Evolutionary conservation across 1,139 yeast species (phyloP).

Genomic region (Suhomyces ambrosiae): DNA sequence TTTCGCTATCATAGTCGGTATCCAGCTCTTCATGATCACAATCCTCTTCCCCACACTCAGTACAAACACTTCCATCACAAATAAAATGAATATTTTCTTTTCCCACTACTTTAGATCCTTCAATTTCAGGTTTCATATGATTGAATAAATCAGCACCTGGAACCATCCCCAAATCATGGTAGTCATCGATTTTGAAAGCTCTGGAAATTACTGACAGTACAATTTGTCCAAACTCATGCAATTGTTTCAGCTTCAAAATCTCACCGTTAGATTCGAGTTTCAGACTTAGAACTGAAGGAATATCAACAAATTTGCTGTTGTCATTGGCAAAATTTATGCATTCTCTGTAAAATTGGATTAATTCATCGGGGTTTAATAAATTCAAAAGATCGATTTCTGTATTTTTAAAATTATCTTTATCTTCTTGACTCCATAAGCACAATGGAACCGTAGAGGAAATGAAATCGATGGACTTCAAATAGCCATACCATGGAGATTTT

Average conservation of each 20-base stretch:
- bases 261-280: constrained; percentile 6
- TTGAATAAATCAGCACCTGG: constrained; percentile 93
- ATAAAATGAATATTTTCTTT: constrained; percentile 75
- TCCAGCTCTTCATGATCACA: constrained; percentile 51
- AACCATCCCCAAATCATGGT: constrained; percentile 72
- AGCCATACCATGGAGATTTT: constrained; percentile 75
- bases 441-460: constrained; percentile 51
- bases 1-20: constrained; percentile 25
- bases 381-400: constrained; percentile 70
- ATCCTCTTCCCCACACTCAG: constrained; percentile 65
- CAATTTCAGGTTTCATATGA: constrained; percentile 50
- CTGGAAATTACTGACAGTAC: constrained; percentile 70
- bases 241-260: constrained; percentile 20
- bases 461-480: constrained; percentile 57
- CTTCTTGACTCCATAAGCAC: constrained; percentile 61
- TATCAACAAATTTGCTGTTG: constrained; percentile 27
- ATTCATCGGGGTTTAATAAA: constrained; percentile 60
- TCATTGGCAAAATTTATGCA: constrained; percentile 52
- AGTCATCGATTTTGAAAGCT: constrained; percentile 78
- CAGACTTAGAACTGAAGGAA: constrained; percentile 41
- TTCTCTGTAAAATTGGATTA: constrained; percentile 54
- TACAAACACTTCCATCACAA: constrained; percentile 71
- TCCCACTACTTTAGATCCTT: constrained; percentile 23
- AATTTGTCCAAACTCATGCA: constrained; percentile 50
- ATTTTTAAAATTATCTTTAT: constrained; percentile 53